Evolutionary conservation across 2,329 filamentous ascomycete genomes (phyloP).

Genomic region (Parastagonospora nodorum): DNA sequence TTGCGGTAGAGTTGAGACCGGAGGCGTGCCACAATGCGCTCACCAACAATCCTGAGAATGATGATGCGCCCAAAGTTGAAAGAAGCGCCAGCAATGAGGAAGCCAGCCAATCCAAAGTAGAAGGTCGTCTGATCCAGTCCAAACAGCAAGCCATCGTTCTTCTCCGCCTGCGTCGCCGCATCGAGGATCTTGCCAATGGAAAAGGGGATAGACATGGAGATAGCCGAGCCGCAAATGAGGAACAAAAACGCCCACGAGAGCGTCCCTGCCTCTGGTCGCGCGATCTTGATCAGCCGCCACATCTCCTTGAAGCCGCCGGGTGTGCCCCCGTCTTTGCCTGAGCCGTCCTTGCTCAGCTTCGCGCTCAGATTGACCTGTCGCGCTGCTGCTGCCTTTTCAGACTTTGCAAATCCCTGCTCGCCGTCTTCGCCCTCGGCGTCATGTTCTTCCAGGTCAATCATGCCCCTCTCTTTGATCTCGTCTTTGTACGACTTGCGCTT

Average conservation of each 20-base stretch:
- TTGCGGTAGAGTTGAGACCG: slow-evolving; percentile 87
- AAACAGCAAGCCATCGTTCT: slow-evolving; percentile 71
- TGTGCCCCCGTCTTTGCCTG: slow-evolving; percentile 44
- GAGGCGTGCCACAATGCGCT: slow-evolving; percentile 88
- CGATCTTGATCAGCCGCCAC: slow-evolving; percentile 86
- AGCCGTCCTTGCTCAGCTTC: slow-evolving; percentile 81
- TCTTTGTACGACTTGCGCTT: slow-evolving; percentile 44
- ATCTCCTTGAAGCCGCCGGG: slow-evolving; percentile 72
- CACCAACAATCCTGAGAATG: slow-evolving; percentile 89
- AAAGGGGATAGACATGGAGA: slow-evolving; percentile 96
- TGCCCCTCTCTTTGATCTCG: slow-evolving; percentile 45
- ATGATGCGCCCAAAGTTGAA: slow-evolving; percentile 96
- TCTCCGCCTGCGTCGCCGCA: slow-evolving; percentile 75
- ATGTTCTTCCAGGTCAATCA: slow-evolving; percentile 42
- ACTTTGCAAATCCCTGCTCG: slow-evolving; percentile 68
- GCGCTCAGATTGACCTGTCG: slow-evolving; percentile 89
- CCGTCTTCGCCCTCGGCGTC: slow-evolving; percentile 60
- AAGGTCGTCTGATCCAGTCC: slow-evolving; percentile 86
- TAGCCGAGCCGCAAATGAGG: slow-evolving; percentile 84
- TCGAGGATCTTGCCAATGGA: slow-evolving; percentile 96
- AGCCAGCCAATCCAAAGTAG: slow-evolving; percentile 74
- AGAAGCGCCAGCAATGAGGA: slow-evolving; percentile 81
- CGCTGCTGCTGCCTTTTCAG: slow-evolving; percentile 83
- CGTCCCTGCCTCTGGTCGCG: slow-evolving; percentile 79
- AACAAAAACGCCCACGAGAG: slow-evolving; percentile 82